These are phyloP conservation scores for Heliamphora pulchella DNA, from an alignment of 179 eudicot genomes.

Conservation along the genomic window DNA sequence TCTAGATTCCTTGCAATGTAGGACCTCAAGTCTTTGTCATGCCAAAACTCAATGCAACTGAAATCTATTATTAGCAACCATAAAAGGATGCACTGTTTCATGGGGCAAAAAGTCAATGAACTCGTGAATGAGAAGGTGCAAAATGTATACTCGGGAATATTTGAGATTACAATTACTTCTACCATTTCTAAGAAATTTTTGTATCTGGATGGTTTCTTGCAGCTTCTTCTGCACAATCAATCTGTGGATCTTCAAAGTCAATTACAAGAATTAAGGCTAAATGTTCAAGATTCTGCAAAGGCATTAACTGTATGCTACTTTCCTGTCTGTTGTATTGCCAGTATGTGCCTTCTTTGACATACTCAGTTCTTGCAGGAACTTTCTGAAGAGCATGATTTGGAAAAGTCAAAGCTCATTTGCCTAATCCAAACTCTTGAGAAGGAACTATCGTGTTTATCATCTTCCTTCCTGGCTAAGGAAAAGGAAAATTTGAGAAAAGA, in stretches of 20 bases:
- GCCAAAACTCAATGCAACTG: constrained; percentile 34
- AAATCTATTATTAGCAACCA: constrained; percentile 36
- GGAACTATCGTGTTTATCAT: constrained; percentile 57
- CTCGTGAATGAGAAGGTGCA: constrained; percentile 76
- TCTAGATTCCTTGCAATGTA: constrained; percentile 23
- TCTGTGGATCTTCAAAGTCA: constrained; percentile 41
- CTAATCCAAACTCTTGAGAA: constrained; percentile 54
- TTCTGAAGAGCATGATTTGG: constrained; percentile 47
- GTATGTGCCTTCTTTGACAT: constrained; percentile 16
- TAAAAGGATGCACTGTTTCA: constrained; percentile 28
- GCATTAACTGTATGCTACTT: constrained; percentile 42
- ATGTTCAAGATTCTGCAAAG: constrained; percentile 42
- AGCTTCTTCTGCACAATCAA: constrained; percentile 50
- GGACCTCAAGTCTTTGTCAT: constrained; percentile 44
- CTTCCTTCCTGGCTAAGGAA: constrained; percentile 67
- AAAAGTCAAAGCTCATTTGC: constrained; percentile 48
- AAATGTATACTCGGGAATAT: constrained; percentile 1
- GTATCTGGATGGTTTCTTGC: constrained; percentile 24
- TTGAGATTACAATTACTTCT: not conserved
- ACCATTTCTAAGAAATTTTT: constrained; percentile 20
- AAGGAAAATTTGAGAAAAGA: constrained; percentile 88
- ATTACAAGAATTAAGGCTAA: constrained; percentile 34
- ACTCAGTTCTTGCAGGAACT: constrained; percentile 44
- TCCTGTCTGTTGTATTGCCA: constrained; percentile 6
- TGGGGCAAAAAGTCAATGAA: constrained; percentile 42